Percentiles rank a stretch among this genome's conserved stretches.
These are phyloP conservation scores for Beauveria scarabaeidicola DNA, from an alignment of 2,329 filamentous ascomycete species.

Conservation along the genomic window DNA sequence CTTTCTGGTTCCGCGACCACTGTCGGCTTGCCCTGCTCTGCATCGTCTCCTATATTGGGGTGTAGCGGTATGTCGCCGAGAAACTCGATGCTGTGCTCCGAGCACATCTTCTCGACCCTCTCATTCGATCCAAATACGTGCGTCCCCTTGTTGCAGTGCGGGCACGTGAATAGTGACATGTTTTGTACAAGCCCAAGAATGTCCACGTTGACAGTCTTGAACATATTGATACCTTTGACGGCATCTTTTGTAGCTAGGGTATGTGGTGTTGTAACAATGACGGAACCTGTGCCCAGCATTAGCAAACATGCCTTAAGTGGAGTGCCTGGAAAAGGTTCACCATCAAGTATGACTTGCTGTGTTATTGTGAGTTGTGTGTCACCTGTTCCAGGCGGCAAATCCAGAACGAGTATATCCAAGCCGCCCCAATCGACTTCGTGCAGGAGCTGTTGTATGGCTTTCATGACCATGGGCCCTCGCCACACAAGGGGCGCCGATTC, in stretches of 20 bases:
- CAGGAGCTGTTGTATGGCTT: slow-evolving; percentile 87
- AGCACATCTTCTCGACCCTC: slow-evolving; percentile 60
- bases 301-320: not conserved
- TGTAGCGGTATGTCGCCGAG: slow-evolving; percentile 86
- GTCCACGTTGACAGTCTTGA: slow-evolving; percentile 72
- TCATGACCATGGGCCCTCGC: slow-evolving; percentile 96
- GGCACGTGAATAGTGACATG: slow-evolving; percentile 79
- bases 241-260: slow-evolving; percentile 89
- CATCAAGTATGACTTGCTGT: slow-evolving; percentile 84
- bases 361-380: slow-evolving; percentile 96
- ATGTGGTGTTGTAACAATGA: slow-evolving; percentile 91
- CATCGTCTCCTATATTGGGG: slow-evolving; percentile 76
- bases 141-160: slow-evolving; percentile 64
- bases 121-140: slow-evolving; percentile 64
- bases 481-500: slow-evolving; percentile 81
- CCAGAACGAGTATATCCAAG: slow-evolving; percentile 80
- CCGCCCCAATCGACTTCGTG: slow-evolving; percentile 93
- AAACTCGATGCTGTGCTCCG: slow-evolving; percentile 65
- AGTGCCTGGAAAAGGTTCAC: slow-evolving; percentile 32
- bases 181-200: slow-evolving; percentile 86
- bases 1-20: slow-evolving; percentile 80
- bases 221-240: slow-evolving; percentile 86
- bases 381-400: slow-evolving; percentile 88
- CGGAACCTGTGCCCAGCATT: slow-evolving; percentile 44
- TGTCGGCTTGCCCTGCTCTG: slow-evolving; percentile 79